Conservation (phyloP, 306 rosid genomes). For the Acacia melanoxylon region DNA sequence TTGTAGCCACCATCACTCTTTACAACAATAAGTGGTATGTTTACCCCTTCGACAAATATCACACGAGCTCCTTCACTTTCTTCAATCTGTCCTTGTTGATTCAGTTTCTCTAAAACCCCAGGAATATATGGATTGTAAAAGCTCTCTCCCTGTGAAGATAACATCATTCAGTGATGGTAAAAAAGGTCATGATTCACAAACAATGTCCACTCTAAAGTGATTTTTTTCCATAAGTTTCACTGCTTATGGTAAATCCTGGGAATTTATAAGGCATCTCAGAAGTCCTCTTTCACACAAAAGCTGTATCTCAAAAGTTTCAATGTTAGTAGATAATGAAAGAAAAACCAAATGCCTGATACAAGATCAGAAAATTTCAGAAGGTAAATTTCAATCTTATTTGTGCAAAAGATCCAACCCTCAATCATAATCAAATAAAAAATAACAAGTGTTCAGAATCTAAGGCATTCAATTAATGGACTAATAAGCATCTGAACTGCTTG, state of each 20-base stretch:
- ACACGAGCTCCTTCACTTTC: constrained; percentile 92
- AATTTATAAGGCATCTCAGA: constrained; percentile 8
- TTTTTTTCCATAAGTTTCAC: constrained; percentile 1
- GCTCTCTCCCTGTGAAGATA: constrained; percentile 87
- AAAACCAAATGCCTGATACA: background rate
- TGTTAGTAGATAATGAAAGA: too few relatives aligned
- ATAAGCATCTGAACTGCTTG: constrained; percentile 10
- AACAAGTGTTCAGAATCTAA: background rate
- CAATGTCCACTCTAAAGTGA: background rate
- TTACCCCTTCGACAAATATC: constrained; percentile 66
- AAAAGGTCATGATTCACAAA: constrained; percentile 6
- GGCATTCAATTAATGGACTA: background rate
- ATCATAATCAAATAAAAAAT: background rate
- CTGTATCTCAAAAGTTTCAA: background rate
- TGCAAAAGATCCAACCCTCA: constrained; percentile 16
- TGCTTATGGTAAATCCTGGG: background rate
- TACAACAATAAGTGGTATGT: constrained; percentile 87
- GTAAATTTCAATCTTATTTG: background rate
- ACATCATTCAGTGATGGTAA: constrained; percentile 10
- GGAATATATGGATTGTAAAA: constrained; percentile 87
- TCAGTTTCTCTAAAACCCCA: constrained; percentile 65
- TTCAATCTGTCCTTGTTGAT: constrained; percentile 62
- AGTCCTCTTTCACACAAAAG: constrained; percentile 8
- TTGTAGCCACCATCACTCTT: constrained; percentile 98
- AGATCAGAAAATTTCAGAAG: background rate